Evolutionary conservation across 139 green algal genomes (phyloP).

Genomic region (Picochlorum sp.): DNA sequence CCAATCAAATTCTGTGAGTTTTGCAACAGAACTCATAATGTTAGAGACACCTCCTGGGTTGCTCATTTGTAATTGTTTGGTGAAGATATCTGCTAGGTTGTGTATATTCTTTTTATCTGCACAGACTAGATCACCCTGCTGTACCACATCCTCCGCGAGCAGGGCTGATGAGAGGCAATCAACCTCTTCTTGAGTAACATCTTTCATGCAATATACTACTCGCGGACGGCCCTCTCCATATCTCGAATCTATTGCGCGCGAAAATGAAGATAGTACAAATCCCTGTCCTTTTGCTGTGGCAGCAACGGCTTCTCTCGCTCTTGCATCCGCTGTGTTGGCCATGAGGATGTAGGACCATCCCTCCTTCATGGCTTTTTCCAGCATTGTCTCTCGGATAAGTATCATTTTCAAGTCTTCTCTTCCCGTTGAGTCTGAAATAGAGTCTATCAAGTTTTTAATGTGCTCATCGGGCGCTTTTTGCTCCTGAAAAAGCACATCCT

Average conservation of each 20-base stretch:
- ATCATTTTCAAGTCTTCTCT: constrained; percentile 50
- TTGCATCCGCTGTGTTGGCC: constrained; percentile 37
- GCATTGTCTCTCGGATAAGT: constrained; percentile 48
- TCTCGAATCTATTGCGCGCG: constrained; percentile 47
- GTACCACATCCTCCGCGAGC: background rate
- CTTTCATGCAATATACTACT: constrained; percentile 17
- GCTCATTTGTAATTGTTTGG: constrained; percentile 9
- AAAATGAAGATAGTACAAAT: constrained; percentile 45
- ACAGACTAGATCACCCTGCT: too few relatives aligned
- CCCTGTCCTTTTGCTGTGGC: constrained; percentile 60
- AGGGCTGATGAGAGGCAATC: background rate
- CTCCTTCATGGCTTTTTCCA: constrained; percentile 15
- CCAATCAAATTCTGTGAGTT: constrained; percentile 11
- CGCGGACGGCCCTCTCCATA: background rate
- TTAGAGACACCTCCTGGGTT: constrained; percentile 24
- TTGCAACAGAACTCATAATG: constrained; percentile 19
- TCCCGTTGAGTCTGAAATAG: constrained; percentile 52
- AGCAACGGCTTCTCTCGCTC: constrained; percentile 47
- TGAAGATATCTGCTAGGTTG: constrained; percentile 14
- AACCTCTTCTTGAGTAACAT: constrained; percentile 14
- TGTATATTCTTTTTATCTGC: constrained; percentile 19
- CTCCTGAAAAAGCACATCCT: background rate
- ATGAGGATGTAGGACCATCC: constrained; percentile 44
- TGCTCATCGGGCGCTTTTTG: background rate
- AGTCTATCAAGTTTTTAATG: constrained; percentile 13